Evolutionary conservation across 2,329 filamentous ascomycete species (phyloP).

Genomic region (Talaromyces albobiverticillius): DNA sequence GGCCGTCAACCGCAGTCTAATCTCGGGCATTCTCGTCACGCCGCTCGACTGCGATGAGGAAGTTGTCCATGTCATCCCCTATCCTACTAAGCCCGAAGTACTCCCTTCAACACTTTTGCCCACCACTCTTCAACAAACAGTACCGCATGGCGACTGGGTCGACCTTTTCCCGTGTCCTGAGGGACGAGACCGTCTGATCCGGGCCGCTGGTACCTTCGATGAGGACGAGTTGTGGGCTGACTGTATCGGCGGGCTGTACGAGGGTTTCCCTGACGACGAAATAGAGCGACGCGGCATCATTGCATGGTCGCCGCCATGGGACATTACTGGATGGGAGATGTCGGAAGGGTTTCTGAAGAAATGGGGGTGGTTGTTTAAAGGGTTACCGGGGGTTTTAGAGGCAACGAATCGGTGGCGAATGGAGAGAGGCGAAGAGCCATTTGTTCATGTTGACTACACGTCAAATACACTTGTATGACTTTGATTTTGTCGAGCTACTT

Average conservation of each 20-base stretch:
- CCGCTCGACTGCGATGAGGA: slow-evolving; percentile 32
- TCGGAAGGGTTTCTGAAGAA: slow-evolving; percentile 40
- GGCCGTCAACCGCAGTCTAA: slow-evolving; percentile 34
- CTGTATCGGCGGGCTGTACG: slow-evolving; percentile 42
- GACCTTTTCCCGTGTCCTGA: slow-evolving; percentile 41
- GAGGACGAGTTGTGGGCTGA: slow-evolving; percentile 46
- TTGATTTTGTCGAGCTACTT: no score
- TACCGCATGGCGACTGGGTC: slow-evolving; percentile 42
- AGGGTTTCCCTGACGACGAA: slow-evolving; percentile 45
- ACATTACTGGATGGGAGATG: slow-evolving; percentile 41
- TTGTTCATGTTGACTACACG: slow-evolving; percentile 4
- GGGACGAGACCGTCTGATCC: slow-evolving; percentile 41
- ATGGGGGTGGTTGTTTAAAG: slow-evolving; percentile 19
- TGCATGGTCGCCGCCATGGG: slow-evolving; percentile 44
- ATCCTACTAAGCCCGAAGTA: slow-evolving; percentile 25
- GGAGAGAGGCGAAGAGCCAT: slow-evolving; percentile 16
- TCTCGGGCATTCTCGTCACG: slow-evolving; percentile 31
- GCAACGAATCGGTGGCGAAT: slow-evolving; percentile 21
- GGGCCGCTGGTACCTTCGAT: slow-evolving; percentile 35
- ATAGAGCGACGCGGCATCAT: slow-evolving; percentile 40
- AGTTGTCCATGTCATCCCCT: slow-evolving; percentile 28
- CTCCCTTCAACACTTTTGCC: slow-evolving; percentile 36
- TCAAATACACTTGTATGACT: no score
- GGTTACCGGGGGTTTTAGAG: slow-evolving; percentile 15
- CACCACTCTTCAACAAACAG: slow-evolving; percentile 39